These are phyloP conservation scores for Gynandropsis gynandra DNA, from an alignment of 345 rosid genomes.

Conservation along the genomic window DNA sequence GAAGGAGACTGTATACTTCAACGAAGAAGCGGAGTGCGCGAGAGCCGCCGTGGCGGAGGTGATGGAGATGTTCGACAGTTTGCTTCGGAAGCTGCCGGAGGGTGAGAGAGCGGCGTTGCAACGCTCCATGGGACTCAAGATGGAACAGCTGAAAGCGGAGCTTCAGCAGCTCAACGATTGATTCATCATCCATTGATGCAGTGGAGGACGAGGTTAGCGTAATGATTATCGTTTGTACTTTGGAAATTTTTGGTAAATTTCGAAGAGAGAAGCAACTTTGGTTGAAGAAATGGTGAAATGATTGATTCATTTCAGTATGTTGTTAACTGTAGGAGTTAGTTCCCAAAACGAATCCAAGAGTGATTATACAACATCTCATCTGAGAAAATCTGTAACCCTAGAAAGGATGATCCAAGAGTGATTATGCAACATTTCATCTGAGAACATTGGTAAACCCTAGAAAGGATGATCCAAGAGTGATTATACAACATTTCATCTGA, in stretches of 20 bases:
- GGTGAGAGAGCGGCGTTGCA: slow-evolving; percentile 50
- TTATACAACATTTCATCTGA: background rate
- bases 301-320: no score
- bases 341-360: no score
- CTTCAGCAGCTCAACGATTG: slow-evolving; percentile 74
- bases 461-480: no score
- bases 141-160: slow-evolving; percentile 94
- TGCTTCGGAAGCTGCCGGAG: slow-evolving; percentile 54
- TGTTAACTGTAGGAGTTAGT: no score
- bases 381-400: no score
- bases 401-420: background rate
- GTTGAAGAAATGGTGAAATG: no score
- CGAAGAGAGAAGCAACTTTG: no score
- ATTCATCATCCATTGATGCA: slow-evolving; percentile 5
- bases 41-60: slow-evolving; percentile 67
- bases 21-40: slow-evolving; percentile 92
- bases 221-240: background rate
- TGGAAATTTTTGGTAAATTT: no score
- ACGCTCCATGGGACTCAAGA: slow-evolving; percentile 94
- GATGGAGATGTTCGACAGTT: slow-evolving; percentile 51
- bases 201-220: slow-evolving; percentile 18
- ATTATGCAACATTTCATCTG: background rate
- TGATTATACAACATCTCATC: background rate
- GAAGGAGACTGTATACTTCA: slow-evolving; percentile 84
- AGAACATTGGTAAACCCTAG: no score